phyloP scores from a whole-genome alignment of 2,329 filamentous ascomycete genomes.

The Stagonosporopsis vannaccii region DNA sequence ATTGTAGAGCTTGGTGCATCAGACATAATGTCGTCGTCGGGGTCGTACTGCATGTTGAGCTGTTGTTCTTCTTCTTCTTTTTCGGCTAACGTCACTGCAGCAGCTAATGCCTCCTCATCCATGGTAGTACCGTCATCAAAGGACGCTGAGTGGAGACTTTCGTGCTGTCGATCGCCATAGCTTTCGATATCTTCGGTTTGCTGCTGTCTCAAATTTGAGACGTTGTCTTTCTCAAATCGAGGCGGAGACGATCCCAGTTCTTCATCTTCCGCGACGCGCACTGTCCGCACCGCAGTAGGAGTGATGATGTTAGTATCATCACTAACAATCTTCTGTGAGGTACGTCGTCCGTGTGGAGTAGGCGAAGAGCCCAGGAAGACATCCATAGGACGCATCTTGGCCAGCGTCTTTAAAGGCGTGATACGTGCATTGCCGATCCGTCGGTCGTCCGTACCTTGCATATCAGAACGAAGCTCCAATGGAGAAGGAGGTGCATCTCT shows the following conservation, averaged over 20 bases:
- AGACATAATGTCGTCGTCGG: constrained; percentile 25
- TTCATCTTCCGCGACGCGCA: constrained; percentile 29
- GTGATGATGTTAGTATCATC: constrained; percentile 40
- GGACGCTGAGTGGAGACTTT: constrained; percentile 25
- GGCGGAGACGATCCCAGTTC: constrained; percentile 49
- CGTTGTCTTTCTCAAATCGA: constrained; percentile 27
- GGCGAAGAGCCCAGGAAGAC: constrained; percentile 47
- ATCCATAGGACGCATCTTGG: constrained; percentile 45
- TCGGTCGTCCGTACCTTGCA: constrained; percentile 33
- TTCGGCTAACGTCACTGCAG: constrained; percentile 18
- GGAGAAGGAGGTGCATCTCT: constrained; percentile 31
- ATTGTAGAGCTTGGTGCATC: constrained; percentile 42
- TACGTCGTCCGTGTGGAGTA: constrained; percentile 43
- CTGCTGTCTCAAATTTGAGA: background rate
- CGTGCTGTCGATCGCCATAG: constrained; percentile 30
- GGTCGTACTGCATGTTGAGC: constrained; percentile 2
- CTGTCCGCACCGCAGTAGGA: constrained; percentile 37
- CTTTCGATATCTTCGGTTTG: constrained; percentile 19
- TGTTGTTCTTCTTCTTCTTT: constrained; percentile 1
- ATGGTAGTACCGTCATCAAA: constrained; percentile 46
- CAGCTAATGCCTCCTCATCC: constrained; percentile 35
- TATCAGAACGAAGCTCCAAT: constrained; percentile 41
- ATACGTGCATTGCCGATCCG: constrained; percentile 28
- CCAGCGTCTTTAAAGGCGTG: constrained; percentile 37
- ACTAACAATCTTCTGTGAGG: constrained; percentile 32